Percentiles rank a stretch among this genome's conserved stretches.
Conservation (phyloP, 2,329 filamentous ascomycete species). For the Beauveria sp. region DNA sequence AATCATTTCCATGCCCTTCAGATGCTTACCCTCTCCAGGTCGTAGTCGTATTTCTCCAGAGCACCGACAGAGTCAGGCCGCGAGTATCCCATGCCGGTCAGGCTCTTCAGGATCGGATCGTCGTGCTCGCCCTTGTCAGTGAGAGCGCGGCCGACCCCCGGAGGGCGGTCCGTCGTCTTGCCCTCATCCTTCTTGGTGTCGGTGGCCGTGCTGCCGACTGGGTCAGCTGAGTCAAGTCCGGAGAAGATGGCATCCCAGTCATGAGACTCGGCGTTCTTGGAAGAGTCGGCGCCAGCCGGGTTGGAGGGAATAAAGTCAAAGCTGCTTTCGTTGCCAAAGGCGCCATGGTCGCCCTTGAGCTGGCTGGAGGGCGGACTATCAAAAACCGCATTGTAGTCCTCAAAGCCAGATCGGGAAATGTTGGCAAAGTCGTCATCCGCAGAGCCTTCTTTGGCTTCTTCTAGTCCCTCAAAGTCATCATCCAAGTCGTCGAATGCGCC, state of each 20-base stretch:
- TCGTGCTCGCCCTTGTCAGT: slow-evolving; percentile 73
- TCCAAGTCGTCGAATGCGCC: slow-evolving; percentile 68
- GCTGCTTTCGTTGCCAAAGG: slow-evolving; percentile 47
- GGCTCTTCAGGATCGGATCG: slow-evolving; percentile 81
- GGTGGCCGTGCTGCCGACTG: slow-evolving; percentile 23
- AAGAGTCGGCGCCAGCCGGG: slow-evolving; percentile 23
- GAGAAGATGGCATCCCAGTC: slow-evolving; percentile 97
- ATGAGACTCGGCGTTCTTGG: slow-evolving; percentile 45
- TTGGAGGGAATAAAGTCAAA: slow-evolving; percentile 48
- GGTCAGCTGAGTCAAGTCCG: slow-evolving; percentile 55
- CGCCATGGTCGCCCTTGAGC: slow-evolving; percentile 44
- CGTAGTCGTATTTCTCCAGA: slow-evolving; percentile 92
- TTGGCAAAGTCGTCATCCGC: slow-evolving; percentile 74
- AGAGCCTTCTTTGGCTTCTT: slow-evolving; percentile 75
- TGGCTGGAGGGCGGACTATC: slow-evolving; percentile 59
- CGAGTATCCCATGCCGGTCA: slow-evolving; percentile 84
- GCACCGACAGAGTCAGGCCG: slow-evolving; percentile 67
- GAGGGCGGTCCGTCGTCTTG: slow-evolving; percentile 18
- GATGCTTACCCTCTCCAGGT: slow-evolving; percentile 71
- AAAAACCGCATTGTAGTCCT: slow-evolving; percentile 77
- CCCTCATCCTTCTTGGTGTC: slow-evolving; percentile 8
- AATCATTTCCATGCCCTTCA: slow-evolving; percentile 18
- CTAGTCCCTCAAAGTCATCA: slow-evolving; percentile 72
- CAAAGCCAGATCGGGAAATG: slow-evolving; percentile 60
- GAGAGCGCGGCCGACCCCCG: slow-evolving; percentile 53